Evolutionary conservation across 2,329 filamentous ascomycete genomes (phyloP).

Genomic region (Aspergillus cejpii): DNA sequence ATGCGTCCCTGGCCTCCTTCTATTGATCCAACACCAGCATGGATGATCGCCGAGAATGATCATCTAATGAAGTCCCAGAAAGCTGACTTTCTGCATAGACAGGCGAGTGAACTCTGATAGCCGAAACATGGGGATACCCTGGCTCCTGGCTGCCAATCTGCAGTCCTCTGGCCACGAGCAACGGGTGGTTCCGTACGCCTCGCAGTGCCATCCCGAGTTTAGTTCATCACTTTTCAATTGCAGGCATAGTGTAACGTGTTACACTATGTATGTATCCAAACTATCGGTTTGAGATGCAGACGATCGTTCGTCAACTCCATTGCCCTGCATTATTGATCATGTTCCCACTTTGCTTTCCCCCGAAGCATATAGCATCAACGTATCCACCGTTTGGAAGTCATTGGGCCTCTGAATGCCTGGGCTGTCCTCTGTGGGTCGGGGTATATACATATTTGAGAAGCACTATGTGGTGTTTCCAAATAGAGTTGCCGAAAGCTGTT

Average conservation of each 20-base stretch:
- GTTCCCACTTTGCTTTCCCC: constrained; percentile 11
- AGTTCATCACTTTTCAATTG: neutral
- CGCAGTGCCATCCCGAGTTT: neutral
- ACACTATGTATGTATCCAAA: neutral
- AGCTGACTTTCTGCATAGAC: neutral
- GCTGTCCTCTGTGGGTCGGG: constrained; percentile 1
- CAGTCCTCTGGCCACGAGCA: neutral
- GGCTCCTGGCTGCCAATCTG: neutral
- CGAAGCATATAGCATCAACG: constrained; percentile 12
- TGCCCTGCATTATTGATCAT: constrained; percentile 12
- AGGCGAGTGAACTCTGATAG: neutral
- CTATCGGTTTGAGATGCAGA: constrained; percentile 1
- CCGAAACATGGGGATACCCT: neutral
- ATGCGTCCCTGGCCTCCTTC: neutral
- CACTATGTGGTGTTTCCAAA: constrained; percentile 2
- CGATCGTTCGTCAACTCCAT: constrained; percentile 6
- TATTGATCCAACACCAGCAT: neutral
- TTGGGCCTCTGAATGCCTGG: constrained; percentile 4
- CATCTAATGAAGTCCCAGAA: neutral
- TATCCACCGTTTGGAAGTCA: constrained; percentile 5
- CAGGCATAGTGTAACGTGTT: neutral
- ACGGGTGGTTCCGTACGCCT: constrained; percentile 4
- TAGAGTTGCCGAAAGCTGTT: constrained; percentile 1
- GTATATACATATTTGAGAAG: constrained; percentile 4
- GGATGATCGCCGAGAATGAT: neutral